Percentiles rank a stretch among this genome's conserved stretches.
These are phyloP conservation scores for Pulveroboletus sp. DNA, from an alignment of 768 basidiomycete genomes.

Conservation along the genomic window DNA sequence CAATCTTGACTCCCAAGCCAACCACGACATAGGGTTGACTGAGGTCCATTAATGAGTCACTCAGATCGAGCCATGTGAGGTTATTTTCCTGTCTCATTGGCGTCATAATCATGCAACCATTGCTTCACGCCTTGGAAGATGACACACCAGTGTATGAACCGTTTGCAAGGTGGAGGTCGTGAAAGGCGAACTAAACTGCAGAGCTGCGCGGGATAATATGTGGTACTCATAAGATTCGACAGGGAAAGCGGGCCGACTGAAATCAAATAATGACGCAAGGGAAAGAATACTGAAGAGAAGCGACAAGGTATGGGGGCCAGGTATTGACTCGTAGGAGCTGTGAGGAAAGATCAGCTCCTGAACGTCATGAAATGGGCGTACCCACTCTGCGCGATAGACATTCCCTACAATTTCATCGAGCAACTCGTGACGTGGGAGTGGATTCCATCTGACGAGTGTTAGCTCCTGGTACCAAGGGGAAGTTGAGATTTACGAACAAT, in stretches of 20 bases:
- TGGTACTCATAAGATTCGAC: constrained; percentile 60
- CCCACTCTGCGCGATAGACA: constrained; percentile 53
- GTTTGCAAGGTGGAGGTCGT: constrained; percentile 49
- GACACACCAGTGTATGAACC: constrained; percentile 52
- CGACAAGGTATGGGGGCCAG: constrained; percentile 50
- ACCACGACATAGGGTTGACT: constrained; percentile 51
- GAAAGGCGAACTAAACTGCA: constrained; percentile 43
- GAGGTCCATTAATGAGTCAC: constrained; percentile 45
- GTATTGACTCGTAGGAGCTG: constrained; percentile 37
- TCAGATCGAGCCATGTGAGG: constrained; percentile 49
- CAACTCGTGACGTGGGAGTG: constrained; percentile 50
- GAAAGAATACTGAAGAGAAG: constrained; percentile 65
- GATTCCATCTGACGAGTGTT: constrained; percentile 41
- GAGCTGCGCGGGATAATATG: constrained; percentile 49
- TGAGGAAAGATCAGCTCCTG: constrained; percentile 2
- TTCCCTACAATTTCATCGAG: constrained; percentile 49
- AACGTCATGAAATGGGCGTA: background rate
- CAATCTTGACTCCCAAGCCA: constrained; percentile 56
- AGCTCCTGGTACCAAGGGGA: background rate
- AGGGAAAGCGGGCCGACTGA: constrained; percentile 41
- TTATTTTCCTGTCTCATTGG: constrained; percentile 34
- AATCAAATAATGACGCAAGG: constrained; percentile 60
- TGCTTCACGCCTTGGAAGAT: constrained; percentile 3
- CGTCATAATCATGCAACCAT: constrained; percentile 5
- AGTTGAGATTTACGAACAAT: constrained; percentile 38